These are phyloP conservation scores for Beauveria asiatica DNA, from an alignment of 2,329 filamentous ascomycete genomes.

Conservation along the genomic window DNA sequence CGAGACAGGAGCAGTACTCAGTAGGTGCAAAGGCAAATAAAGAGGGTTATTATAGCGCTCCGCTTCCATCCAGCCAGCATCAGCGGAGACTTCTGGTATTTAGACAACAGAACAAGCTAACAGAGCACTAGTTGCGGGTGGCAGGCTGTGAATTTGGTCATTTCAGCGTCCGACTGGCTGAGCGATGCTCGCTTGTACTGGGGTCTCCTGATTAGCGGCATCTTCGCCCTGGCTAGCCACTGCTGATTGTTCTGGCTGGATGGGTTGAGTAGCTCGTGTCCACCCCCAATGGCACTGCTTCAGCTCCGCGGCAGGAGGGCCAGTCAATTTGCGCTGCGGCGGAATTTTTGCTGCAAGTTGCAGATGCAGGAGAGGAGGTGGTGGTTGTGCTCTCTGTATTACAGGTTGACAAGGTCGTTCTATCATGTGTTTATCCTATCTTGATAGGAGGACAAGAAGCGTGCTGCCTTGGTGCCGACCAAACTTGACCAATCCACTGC, in stretches of 20 bases:
- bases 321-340: neutral
- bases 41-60: neutral
- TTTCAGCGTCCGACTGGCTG: neutral
- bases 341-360: neutral
- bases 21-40: too few species aligned
- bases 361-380: constrained; percentile 5
- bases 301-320: neutral
- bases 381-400: neutral
- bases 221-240: constrained; percentile 7
- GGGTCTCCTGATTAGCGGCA: constrained; percentile 6
- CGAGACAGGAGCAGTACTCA: too few species aligned
- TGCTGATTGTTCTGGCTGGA: neutral
- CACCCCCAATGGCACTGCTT: neutral
- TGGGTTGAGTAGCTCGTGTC: neutral
- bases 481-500: neutral
- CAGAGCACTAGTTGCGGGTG: neutral
- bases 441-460: neutral
- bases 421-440: too few species aligned
- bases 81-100: neutral
- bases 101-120: neutral
- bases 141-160: neutral
- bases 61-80: neutral
- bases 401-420: neutral
- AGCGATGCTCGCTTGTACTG: constrained; percentile 1
- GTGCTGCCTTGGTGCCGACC: neutral